Evolutionary conservation across 768 basidiomycete species (phyloP).

Genomic region (Mycena maculata): DNA sequence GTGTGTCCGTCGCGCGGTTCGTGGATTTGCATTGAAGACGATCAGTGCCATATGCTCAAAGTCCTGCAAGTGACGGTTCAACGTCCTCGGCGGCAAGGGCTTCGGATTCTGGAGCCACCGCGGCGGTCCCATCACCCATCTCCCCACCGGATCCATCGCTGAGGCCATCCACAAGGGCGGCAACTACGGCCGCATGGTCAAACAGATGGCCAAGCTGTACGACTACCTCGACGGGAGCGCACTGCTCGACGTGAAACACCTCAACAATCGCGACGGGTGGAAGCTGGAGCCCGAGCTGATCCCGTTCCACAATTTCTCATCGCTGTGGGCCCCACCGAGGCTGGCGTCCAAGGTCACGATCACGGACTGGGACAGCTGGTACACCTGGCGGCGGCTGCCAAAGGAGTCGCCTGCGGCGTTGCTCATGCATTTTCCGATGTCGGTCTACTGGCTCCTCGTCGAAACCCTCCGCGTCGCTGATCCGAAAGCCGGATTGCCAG

Average conservation of each 20-base stretch:
- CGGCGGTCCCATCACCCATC: conserved; percentile 48
- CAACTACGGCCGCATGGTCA: neutral
- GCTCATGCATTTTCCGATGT: conserved; percentile 53
- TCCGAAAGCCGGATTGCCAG: conserved; percentile 28
- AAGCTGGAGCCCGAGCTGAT: conserved; percentile 43
- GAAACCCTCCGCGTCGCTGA: conserved; percentile 45
- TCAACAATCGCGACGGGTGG: conserved; percentile 48
- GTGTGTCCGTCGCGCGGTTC: neutral
- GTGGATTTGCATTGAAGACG: conserved; percentile 30
- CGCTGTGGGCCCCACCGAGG: conserved; percentile 35
- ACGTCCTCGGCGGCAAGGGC: conserved; percentile 49
- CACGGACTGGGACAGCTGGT: conserved; percentile 55
- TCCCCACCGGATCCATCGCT: conserved; percentile 25
- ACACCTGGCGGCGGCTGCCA: conserved; percentile 54
- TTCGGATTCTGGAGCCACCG: conserved; percentile 55
- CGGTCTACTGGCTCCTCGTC: conserved; percentile 49
- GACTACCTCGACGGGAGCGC: conserved; percentile 49
- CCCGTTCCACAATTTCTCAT: conserved; percentile 44
- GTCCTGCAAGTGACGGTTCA: conserved; percentile 44
- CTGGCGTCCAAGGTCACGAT: conserved; percentile 41
- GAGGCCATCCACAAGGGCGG: neutral
- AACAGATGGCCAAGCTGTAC: conserved; percentile 26
- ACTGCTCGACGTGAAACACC: conserved; percentile 41
- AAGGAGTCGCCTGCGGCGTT: conserved; percentile 55
- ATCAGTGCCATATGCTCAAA: conserved; percentile 39